A percentile compares a stretch with the other conserved stretches of the same genome.
Conservation (phyloP, 2,329 filamentous ascomycete species). For the Penicillium griseofulvum region DNA sequence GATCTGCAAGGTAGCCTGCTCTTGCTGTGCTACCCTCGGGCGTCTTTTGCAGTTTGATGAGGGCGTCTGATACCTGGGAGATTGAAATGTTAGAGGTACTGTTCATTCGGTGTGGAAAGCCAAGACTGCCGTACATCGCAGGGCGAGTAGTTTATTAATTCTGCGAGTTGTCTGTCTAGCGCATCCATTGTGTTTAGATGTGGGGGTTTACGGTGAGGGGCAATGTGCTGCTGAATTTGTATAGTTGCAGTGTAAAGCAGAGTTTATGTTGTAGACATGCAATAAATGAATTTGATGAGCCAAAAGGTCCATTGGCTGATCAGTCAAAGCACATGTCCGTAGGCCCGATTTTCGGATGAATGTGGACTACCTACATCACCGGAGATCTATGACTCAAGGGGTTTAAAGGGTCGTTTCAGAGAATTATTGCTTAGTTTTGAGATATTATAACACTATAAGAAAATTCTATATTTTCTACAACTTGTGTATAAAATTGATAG, state of each 20-base stretch:
- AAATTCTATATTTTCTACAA: background rate
- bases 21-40: slow-evolving; percentile 50
- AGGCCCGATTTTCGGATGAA: slow-evolving; percentile 21
- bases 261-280: background rate
- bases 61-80: slow-evolving; percentile 65
- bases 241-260: background rate
- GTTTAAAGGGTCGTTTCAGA: background rate
- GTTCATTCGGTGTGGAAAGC: no score
- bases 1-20: slow-evolving; percentile 66
- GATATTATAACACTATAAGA: background rate
- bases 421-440: background rate
- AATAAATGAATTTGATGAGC: background rate
- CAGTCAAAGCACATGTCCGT: slow-evolving; percentile 18
- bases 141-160: slow-evolving; percentile 38
- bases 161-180: slow-evolving; percentile 34
- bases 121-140: slow-evolving; percentile 39
- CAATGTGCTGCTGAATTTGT: background rate
- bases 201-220: slow-evolving; percentile 4
- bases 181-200: slow-evolving; percentile 28
- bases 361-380: slow-evolving; percentile 1
- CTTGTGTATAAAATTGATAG: background rate
- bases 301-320: background rate
- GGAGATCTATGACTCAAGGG: background rate
- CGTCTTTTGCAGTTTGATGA: slow-evolving; percentile 62
- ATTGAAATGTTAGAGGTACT: background rate